Conservation (phyloP, 331 rosid species). For the Ulmus americana region DNA sequence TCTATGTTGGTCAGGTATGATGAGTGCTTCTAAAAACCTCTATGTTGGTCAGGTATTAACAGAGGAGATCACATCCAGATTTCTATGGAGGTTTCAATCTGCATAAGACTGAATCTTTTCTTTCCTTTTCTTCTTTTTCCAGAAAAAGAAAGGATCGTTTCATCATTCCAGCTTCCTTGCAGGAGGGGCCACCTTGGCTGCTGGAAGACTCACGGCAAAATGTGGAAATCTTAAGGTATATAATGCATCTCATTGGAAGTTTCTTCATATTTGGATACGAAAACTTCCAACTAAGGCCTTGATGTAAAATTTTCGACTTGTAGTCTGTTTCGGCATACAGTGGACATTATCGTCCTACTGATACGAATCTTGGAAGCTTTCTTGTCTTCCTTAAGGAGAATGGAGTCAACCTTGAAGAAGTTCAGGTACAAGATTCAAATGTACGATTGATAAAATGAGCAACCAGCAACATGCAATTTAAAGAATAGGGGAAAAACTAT, state of each 20-base stretch:
- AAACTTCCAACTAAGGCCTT: not conserved
- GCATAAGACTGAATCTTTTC: not conserved
- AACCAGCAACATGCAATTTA: not conserved
- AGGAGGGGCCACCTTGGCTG: conserved; percentile 23
- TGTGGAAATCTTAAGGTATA: conserved; percentile 20
- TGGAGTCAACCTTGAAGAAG: conserved; percentile 28
- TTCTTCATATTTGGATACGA: not conserved
- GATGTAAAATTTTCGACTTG: not conserved
- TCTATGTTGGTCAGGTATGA: conserved; percentile 20
- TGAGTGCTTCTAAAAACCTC: conserved; percentile 15
- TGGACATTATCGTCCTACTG: conserved; percentile 38
- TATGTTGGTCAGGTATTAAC: conserved; percentile 19
- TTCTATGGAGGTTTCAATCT: no score
- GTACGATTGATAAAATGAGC: not conserved
- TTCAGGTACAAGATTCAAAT: conserved; percentile 24
- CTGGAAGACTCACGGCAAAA: conserved; percentile 15
- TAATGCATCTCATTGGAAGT: not conserved
- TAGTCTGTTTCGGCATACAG: conserved; percentile 36
- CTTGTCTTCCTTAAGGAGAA: conserved; percentile 29
- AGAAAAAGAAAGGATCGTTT: conserved; percentile 26
- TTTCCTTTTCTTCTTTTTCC: not conserved
- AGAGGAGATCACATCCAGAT: not conserved
- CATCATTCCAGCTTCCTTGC: conserved; percentile 32
- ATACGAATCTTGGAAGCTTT: conserved; percentile 27
- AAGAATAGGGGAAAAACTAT: not conserved